Evolutionary conservation across 2,329 filamentous ascomycete genomes (phyloP).

Genomic region (Calonectria multiphialidica): DNA sequence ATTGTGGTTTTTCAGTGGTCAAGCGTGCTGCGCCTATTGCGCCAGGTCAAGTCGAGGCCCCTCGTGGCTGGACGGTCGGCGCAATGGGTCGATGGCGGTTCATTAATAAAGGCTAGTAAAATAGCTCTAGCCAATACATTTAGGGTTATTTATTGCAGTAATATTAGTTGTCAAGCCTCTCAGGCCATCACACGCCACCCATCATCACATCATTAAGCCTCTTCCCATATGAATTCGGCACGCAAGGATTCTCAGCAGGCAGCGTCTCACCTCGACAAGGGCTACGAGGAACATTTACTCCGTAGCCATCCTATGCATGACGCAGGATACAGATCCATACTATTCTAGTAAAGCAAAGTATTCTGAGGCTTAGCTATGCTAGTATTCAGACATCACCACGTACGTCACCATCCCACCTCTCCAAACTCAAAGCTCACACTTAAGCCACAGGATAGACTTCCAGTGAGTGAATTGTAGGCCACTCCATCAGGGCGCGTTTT

Average conservation of each 20-base stretch:
- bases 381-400: too few species aligned
- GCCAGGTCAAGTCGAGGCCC: background rate
- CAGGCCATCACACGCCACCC: background rate
- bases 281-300: too few species aligned
- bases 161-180: background rate
- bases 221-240: background rate
- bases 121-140: background rate
- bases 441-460: too few species aligned
- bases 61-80: background rate
- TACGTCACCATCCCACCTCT: too few species aligned
- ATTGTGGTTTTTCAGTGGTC: too few species aligned
- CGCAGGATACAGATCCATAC: too few species aligned
- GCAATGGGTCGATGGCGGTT: background rate
- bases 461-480: background rate
- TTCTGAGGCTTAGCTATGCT: too few species aligned
- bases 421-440: too few species aligned
- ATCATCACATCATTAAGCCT: background rate
- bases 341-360: too few species aligned
- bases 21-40: too few species aligned
- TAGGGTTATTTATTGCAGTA: background rate
- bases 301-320: too few species aligned
- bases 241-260: background rate
- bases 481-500: background rate
- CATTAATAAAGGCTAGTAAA: background rate
- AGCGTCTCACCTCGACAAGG: too few species aligned